Evolutionary conservation across 75 land plant genomes (phyloP).

Genomic region (Cryptomeria japonica): DNA sequence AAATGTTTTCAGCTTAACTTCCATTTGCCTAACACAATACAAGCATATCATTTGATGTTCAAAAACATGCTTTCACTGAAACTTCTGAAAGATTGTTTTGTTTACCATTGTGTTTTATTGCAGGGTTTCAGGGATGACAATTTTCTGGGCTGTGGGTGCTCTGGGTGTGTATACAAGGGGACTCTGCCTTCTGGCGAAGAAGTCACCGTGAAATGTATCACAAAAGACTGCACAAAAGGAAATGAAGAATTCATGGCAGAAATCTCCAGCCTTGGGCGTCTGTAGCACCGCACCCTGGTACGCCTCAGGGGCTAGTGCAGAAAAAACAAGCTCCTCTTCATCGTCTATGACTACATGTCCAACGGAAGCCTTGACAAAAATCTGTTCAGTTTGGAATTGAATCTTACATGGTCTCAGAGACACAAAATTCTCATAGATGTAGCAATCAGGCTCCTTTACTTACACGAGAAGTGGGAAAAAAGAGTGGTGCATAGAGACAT

Average conservation of each 20-base stretch:
- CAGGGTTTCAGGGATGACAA: neutral
- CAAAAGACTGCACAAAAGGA: neutral
- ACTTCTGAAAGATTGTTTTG: too few relatives aligned
- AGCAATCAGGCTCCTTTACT: constrained; percentile 16
- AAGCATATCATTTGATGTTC: too few relatives aligned
- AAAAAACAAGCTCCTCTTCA: constrained; percentile 31
- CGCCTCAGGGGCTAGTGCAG: constrained; percentile 47
- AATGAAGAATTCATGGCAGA: neutral
- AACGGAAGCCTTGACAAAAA: constrained; percentile 30
- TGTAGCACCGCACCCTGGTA: constrained; percentile 51
- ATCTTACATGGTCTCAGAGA: constrained; percentile 18
- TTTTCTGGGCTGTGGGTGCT: constrained; percentile 21
- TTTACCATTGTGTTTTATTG: neutral
- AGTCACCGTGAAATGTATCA: neutral
- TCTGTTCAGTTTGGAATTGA: constrained; percentile 2
- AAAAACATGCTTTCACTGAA: neutral
- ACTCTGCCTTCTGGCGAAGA: neutral
- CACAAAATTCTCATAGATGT: constrained; percentile 17
- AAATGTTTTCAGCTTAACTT: too few relatives aligned
- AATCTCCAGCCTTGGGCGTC: neutral
- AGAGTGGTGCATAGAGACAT: constrained; percentile 22
- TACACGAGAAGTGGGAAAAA: constrained; percentile 30
- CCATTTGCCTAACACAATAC: too few relatives aligned
- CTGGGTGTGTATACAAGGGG: constrained; percentile 51
- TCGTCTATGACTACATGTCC: constrained; percentile 61